Evolutionary conservation across 352 stramenopile species (phyloP), one percentile per base, ranked within the genome.

Genomic region (Phytopythium ostracodes): DNA sequence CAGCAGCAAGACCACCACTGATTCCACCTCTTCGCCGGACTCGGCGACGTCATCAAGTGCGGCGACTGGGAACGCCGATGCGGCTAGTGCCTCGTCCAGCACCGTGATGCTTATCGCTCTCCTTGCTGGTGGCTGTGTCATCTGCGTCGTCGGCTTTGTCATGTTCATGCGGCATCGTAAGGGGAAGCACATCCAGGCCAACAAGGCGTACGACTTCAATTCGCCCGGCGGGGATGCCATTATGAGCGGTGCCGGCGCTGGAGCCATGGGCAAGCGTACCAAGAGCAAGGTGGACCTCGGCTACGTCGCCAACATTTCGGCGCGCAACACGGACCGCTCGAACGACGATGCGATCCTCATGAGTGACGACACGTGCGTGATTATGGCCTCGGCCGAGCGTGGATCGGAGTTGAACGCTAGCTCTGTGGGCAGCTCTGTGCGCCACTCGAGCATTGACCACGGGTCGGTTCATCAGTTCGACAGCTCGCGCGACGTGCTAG

Each of bases 121-220:
- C 17, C 12, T 84, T 1, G 73, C 75, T 6, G 71, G 62, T 24
- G 79, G 70, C 57, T 84, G 69, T 40, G 70, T 81, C 44, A 62
- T 76, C n/a, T 65, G 63, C 56, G 60, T 78, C 9, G 61, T 74
- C 1, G 70, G 60, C 29, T 80, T 84, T 31, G 69, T 60, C 10
- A 80, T 87, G 27, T 59, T 85, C 38, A 79, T 84, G 67, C 75
- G 77, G 1, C 75, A 70, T 12, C 73, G 77, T 6, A 76, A 82
- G 17, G 67, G 81, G 33, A 60, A 64, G 36, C 65, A 64, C 36
- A 71, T 70, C 59, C 53, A 52, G 20, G 56, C 64, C 10, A 72
- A 75, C 60, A 83, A 83, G 58, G 60, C 59, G 1, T 73, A 68
- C 50, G 60, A 72, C 43, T 27, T 75, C 9, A 59, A 64, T 43